Percentiles rank a stretch among this genome's conserved stretches.
phyloP scores from a whole-genome alignment of 352 stramenopile genomes.

The Phytophthora tentaculata region DNA sequence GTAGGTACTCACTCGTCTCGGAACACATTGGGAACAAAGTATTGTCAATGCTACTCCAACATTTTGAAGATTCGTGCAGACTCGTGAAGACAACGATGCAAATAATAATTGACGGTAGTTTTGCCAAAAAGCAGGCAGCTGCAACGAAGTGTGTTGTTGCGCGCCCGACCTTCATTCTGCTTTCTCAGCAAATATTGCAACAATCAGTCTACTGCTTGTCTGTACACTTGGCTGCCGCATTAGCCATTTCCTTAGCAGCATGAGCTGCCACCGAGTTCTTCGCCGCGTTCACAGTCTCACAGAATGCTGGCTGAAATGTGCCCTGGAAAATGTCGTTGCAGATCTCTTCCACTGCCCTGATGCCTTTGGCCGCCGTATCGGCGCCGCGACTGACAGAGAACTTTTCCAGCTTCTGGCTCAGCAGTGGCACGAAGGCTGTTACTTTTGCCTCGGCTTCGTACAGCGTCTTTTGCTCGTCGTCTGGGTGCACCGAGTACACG shows the following conservation, averaged over 20 bases:
- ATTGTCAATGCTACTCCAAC: conserved; percentile 15
- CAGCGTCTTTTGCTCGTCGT: conserved; percentile 57
- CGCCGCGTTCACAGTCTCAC: conserved; percentile 39
- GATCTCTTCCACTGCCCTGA: conserved; percentile 80
- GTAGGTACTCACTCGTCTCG: no score
- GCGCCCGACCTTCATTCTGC: neutral
- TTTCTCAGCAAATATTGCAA: neutral
- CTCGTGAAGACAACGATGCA: no score
- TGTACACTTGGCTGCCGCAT: conserved; percentile 9
- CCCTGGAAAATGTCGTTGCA: conserved; percentile 89
- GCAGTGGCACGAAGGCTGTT: conserved; percentile 82
- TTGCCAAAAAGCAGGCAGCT: no score
- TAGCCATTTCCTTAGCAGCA: conserved; percentile 3
- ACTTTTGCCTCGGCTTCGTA: conserved; percentile 83
- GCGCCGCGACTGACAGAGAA: conserved; percentile 77
- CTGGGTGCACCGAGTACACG: conserved; percentile 77
- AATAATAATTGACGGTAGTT: neutral
- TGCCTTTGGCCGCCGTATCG: conserved; percentile 82
- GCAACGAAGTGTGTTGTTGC: neutral
- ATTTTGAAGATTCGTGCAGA: no score
- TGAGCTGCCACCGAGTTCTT: conserved; percentile 18
- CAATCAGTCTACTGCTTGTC: conserved; percentile 19
- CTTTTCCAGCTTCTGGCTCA: conserved; percentile 83
- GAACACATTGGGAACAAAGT: no score
- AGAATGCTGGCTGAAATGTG: conserved; percentile 73